Base-by-base conservation (phyloP, 257 asterid species). In the Scutellaria barbata region DNA sequence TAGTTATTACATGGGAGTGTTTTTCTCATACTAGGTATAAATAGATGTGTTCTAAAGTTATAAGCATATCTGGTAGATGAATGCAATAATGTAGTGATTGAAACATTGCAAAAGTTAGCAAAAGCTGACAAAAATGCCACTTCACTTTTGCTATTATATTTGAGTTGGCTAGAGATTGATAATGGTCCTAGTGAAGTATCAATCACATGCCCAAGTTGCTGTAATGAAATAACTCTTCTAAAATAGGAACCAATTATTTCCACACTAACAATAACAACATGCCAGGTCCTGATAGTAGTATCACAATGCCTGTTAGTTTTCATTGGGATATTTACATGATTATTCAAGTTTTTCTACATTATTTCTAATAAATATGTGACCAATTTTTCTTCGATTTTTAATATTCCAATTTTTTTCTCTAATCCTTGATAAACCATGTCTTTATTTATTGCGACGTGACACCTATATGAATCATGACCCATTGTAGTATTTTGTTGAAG, bases 71-170 rank as follows among this genome's bases (percentile, higher is more conserved):
- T 46, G 76, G 80, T 71, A 77, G 85, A 77, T 75, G 71, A 13
- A 74, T 67, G 76, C 73, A 70, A 52, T 68, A 75, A 81, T 82
- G 66, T 17, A 60, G 14, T 62, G 86, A 81, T 73, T 74, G 80
- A 46, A 76, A 69, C 75, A 41, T 62, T 73, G 78, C 73, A 55
- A 74, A 84, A 83, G 87, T 73, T 54, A 74, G 74, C 88, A 61
- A 73, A 77, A 84, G 79, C 74, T 77, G 92, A 82, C 89, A 84
- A 86, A 80, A 74, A 71, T 79, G 88, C 89, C 89, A 84, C 88
- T 77, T 83, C 85, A 79, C 65, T 65, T 76, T 35, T 52, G 77
- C 62, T 72, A 78, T 79, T 80, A 73, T 81, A 71, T 75, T 73
- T 83, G 68, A 78, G 83, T 78, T 74, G 79, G 80, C 82, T 53